Evolutionary conservation across 176 grass and related monocot genomes (phyloP), one percentile per base, ranked within the genome.

Genomic region (Leersia perrieri): DNA sequence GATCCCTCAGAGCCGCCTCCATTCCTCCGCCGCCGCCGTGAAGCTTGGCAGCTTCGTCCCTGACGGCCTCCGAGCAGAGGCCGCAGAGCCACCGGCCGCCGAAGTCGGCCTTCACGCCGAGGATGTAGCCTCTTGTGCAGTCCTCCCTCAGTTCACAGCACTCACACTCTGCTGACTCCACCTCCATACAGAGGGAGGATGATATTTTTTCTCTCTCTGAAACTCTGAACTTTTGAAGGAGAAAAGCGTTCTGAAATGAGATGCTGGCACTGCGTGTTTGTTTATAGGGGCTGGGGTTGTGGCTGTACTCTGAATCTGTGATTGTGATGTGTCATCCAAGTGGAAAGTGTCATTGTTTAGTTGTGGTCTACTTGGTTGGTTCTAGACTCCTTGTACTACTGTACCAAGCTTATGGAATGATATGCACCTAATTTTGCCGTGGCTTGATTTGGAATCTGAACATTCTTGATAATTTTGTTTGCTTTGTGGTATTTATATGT

Each of bases 61-160:
- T 80, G 71, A 95, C 93, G 7, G 93, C 89, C 69, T 97, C 94
- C 10, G 92, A 89, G 88, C 95, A 97, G n/a, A 97, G 92, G 15
- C 94, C 94, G 74, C 94, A 97, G 16, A 97, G 88, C 95, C 95
- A 97, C 80, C 87, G 80, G 16, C 95, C 95, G 41, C 85, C 83
- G 49, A 97, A 97, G 35, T 84, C 77, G 8, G 90, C 85, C 74
- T 88, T 88, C 29, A 94, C 89, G 39, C 84, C 80, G 10, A 61
- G 28, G 74, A 97, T 94, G 77, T 97, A 94, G 7, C 82, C 90
- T 22, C 78, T 55, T 45, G 95, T 94, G 92, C 92, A 97, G 36
- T 97, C 95, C 82, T 97, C 95, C 7, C 65, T 49, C 68, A 97
- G 87, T 10, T 88, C 92, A 40, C 95, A 94, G 87, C 95, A 94